Evolutionary conservation across 441 rosid species (phyloP), one percentile per base, ranked within the genome.

Genomic region (California macrophylla): DNA sequence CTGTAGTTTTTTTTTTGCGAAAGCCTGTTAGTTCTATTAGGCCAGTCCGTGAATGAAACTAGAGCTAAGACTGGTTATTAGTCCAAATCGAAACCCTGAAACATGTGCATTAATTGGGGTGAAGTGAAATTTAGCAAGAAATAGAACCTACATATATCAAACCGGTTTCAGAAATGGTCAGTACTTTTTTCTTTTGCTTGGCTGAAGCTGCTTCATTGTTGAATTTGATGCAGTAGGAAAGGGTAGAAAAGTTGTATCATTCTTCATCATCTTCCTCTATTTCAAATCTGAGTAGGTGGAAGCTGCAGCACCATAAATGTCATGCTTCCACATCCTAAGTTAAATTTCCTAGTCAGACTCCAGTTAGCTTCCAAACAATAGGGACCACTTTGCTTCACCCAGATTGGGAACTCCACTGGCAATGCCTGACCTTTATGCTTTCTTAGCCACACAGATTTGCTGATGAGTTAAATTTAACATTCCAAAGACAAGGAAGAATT

Each of bases 341-440:
- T 50, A 50, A 50, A 9, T 50, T 50, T 50, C 58, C 58, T 50
- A n/a, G 58, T 50, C 58, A 50, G 58, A 18, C 16, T 18, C 58
- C 23, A 18, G 0, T 50, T 4, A 50, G 21, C 58, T 8, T 50
- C 13, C 58, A 50, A 50, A 9, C 23, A 16, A 18, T n/a, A 5
- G 58, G 58, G 47, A 50, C 58, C 58, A 50, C 58, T 50, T n/a
- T 50, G 58, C 58, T n/a, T 50, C 58, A 4, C 58, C 52, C 18
- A 42, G 16, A 12, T 42, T 42, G 52, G 52, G 18, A 42, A 38
- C 45, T 38, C 52, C 58, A n/a, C 58, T 50, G 23, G 58, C 58
- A 50, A 18, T 50, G 21, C 58, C 21, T 18, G 58, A 7, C 40
- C 9, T 3, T 34, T 3, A 7, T 2, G 21, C 58, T 18, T 50